phyloP scores from a whole-genome alignment of 805 yeast species.

The Candida sanyiensis region DNA sequence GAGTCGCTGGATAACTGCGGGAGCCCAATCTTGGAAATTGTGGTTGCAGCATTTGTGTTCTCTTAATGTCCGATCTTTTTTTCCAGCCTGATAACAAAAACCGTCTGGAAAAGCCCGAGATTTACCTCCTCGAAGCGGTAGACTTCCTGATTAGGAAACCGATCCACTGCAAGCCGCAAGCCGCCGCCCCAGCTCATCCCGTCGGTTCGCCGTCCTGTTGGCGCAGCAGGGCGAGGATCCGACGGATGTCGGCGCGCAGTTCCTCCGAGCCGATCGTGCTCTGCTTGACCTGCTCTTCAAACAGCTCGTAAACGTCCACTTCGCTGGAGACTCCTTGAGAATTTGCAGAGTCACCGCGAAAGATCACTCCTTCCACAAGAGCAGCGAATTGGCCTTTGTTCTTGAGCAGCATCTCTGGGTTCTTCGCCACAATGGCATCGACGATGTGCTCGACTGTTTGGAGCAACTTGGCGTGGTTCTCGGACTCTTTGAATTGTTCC shows the following conservation, averaged over 20 bases:
- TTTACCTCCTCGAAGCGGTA: background rate
- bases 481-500: constrained; percentile 15
- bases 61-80: too few relatives aligned
- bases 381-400: constrained; percentile 24
- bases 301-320: constrained; percentile 12
- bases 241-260: constrained; percentile 10
- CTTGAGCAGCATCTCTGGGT: constrained; percentile 21
- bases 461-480: constrained; percentile 14
- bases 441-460: constrained; percentile 14
- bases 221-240: background rate
- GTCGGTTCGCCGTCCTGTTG: background rate
- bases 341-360: constrained; percentile 11
- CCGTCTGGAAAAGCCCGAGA: constrained; percentile 1
- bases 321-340: constrained; percentile 2
- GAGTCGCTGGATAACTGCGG: too few relatives aligned
- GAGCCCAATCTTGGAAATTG: too few relatives aligned
- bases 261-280: constrained; percentile 14
- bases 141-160: background rate
- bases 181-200: too few relatives aligned
- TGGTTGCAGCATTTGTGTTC: constrained; percentile 1
- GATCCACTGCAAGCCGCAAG: too few relatives aligned
- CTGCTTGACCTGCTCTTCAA: constrained; percentile 19
- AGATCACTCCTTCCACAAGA: constrained; percentile 19
- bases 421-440: constrained; percentile 12
- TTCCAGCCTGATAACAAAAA: background rate